Percentiles rank a stretch among this genome's conserved stretches.
These are phyloP conservation scores for Maudiozyma humilis DNA, from an alignment of 1,139 yeast species.

Conservation along the genomic window DNA sequence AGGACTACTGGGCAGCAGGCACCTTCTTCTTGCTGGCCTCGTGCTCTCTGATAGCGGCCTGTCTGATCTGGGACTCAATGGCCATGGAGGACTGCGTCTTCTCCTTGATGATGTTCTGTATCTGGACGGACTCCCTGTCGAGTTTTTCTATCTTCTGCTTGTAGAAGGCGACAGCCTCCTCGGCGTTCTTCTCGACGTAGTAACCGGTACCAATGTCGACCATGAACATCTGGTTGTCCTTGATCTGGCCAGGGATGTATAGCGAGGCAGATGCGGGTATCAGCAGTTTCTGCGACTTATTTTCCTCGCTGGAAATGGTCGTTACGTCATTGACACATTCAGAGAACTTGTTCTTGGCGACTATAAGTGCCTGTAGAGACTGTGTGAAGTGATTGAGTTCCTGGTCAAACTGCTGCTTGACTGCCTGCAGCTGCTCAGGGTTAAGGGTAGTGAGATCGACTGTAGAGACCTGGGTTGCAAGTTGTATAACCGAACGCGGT, in stretches of 20 bases:
- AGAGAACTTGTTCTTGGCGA: slow-evolving; percentile 74
- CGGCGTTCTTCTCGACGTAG: slow-evolving; percentile 69
- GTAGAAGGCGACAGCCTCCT: slow-evolving; percentile 67
- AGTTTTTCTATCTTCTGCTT: slow-evolving; percentile 65
- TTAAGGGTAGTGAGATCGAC: slow-evolving; percentile 61
- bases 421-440: slow-evolving; percentile 77
- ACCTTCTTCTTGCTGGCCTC: slow-evolving; percentile 12
- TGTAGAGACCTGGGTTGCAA: slow-evolving; percentile 10
- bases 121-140: slow-evolving; percentile 61
- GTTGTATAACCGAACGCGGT: background rate
- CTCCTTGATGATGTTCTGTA: slow-evolving; percentile 64
- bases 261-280: slow-evolving; percentile 86
- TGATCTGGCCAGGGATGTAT: slow-evolving; percentile 76
- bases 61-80: slow-evolving; percentile 28
- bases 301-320: slow-evolving; percentile 41
- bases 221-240: slow-evolving; percentile 58
- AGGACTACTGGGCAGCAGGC: background rate
- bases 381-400: slow-evolving; percentile 81
- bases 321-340: slow-evolving; percentile 74
- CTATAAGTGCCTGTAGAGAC: slow-evolving; percentile 73
- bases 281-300: slow-evolving; percentile 45
- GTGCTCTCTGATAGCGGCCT: slow-evolving; percentile 22
- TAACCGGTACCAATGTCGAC: slow-evolving; percentile 97
- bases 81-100: slow-evolving; percentile 35
- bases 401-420: slow-evolving; percentile 75